These are phyloP conservation scores for Pleurostoma richardsiae DNA, from an alignment of 2,329 filamentous ascomycete species.

Conservation along the genomic window DNA sequence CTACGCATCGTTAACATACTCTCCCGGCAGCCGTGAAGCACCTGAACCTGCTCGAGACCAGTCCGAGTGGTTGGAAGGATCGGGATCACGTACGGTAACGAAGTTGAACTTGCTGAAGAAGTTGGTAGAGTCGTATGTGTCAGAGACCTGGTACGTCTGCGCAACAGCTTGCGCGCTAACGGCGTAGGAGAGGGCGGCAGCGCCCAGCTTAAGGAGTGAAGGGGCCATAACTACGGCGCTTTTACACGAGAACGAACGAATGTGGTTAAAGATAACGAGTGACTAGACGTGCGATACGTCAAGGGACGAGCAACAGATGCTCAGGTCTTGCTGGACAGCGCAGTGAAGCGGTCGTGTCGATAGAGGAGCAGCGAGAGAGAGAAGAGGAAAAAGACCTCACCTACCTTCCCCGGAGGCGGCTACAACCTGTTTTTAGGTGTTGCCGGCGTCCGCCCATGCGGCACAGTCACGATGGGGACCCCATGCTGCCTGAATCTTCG, in stretches of 20 bases:
- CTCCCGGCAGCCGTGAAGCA: too few species aligned
- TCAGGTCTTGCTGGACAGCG: not conserved
- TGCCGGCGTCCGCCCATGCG: too few species aligned
- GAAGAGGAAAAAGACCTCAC: too few species aligned
- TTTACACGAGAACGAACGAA: not conserved
- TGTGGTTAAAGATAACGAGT: not conserved
- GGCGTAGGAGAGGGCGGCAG: not conserved
- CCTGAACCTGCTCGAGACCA: too few species aligned
- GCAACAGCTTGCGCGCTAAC: not conserved
- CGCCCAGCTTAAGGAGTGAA: not conserved
- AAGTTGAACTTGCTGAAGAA: constrained; percentile 45
- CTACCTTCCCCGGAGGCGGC: too few species aligned
- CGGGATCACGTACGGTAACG: constrained; percentile 23
- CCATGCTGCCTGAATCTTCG: too few species aligned
- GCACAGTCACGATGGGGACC: too few species aligned
- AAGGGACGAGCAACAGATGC: not conserved
- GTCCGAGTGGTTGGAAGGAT: constrained; percentile 6
- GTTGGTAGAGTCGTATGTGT: constrained; percentile 35
- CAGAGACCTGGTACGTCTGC: constrained; percentile 25
- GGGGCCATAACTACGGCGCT: not conserved
- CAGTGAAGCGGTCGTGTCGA: not conserved
- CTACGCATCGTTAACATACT: constrained; percentile 1
- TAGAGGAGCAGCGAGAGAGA: not conserved
- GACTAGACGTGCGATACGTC: not conserved
- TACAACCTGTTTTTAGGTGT: too few species aligned